Evolutionary conservation across 2,329 filamentous ascomycete species (phyloP).

Genomic region (Aspergillus phoenicis): DNA sequence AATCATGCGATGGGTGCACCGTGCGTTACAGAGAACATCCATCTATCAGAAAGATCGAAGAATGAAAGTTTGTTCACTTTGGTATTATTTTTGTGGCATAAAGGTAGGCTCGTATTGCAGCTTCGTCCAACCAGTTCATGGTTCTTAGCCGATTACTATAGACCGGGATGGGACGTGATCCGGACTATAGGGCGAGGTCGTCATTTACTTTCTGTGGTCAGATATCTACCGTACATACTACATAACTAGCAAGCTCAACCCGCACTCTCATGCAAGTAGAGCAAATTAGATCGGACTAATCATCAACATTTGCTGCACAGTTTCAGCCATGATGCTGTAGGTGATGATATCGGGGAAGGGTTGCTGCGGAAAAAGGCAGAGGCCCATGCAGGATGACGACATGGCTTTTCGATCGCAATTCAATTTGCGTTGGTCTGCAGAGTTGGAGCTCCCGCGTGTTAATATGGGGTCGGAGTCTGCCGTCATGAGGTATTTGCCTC

Average conservation of each 20-base stretch:
- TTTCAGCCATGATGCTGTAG: conserved; percentile 1
- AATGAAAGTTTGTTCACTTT: background rate
- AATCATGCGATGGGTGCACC: conserved; percentile 1
- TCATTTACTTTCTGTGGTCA: background rate
- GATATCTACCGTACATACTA: background rate
- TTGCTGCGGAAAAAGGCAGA: background rate
- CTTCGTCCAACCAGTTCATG: background rate
- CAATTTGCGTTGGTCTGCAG: conserved; percentile 16
- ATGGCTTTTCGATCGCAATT: conserved; percentile 3
- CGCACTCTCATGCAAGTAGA: background rate
- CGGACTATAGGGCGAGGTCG: background rate
- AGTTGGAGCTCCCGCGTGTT: conserved; percentile 10
- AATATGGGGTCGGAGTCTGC: background rate
- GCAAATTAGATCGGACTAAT: background rate
- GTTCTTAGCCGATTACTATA: background rate
- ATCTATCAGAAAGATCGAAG: background rate
- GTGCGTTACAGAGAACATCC: background rate
- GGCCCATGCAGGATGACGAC: conserved; percentile 18
- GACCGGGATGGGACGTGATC: background rate
- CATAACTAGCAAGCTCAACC: background rate
- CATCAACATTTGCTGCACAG: background rate
- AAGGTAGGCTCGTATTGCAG: background rate
- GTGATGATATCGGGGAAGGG: conserved; percentile 1
- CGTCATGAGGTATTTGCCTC: conserved; percentile 6
- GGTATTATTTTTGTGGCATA: background rate